These are phyloP conservation scores for Salvia sclarea DNA, from an alignment of 305 asterid genomes.

Conservation along the genomic window DNA sequence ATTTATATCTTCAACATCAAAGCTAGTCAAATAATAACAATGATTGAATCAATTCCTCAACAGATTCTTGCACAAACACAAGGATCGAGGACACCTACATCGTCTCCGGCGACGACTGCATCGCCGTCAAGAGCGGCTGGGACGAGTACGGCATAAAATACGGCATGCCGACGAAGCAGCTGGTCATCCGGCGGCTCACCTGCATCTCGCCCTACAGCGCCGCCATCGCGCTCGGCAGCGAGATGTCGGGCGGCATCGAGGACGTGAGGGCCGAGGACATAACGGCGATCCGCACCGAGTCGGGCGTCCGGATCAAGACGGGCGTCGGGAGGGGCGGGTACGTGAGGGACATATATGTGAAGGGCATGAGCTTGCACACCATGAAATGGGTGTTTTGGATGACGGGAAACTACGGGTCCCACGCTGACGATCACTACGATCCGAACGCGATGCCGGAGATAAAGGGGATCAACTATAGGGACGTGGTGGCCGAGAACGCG, in stretches of 20 bases:
- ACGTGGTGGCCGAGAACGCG: slow-evolving; percentile 63
- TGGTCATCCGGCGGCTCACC: slow-evolving; percentile 67
- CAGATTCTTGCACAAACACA: slow-evolving; percentile 90
- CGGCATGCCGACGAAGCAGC: slow-evolving; percentile 79
- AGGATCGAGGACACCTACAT: slow-evolving; percentile 78
- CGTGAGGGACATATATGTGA: slow-evolving; percentile 53
- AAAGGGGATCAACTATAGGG: slow-evolving; percentile 62
- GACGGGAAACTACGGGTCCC: slow-evolving; percentile 62
- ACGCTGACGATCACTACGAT: slow-evolving; percentile 53
- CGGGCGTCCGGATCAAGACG: slow-evolving; percentile 61
- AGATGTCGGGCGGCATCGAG: slow-evolving; percentile 67
- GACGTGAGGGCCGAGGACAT: slow-evolving; percentile 59
- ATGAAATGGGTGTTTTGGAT: slow-evolving; percentile 76
- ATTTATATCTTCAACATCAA: not conserved
- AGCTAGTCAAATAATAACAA: not conserved
- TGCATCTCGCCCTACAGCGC: slow-evolving; percentile 94
- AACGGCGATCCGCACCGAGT: slow-evolving; percentile 56
- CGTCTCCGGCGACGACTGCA: slow-evolving; percentile 84
- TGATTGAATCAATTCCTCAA: not conserved
- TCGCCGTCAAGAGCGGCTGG: slow-evolving; percentile 95
- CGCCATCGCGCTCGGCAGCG: slow-evolving; percentile 82
- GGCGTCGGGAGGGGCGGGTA: slow-evolving; percentile 60
- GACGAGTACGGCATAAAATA: slow-evolving; percentile 86
- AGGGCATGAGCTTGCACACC: slow-evolving; percentile 53
- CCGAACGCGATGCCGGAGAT: slow-evolving; percentile 58